These are phyloP conservation scores for Colletotrichum chlorophyti DNA, from an alignment of 2,329 filamentous ascomycete species.

Conservation along the genomic window DNA sequence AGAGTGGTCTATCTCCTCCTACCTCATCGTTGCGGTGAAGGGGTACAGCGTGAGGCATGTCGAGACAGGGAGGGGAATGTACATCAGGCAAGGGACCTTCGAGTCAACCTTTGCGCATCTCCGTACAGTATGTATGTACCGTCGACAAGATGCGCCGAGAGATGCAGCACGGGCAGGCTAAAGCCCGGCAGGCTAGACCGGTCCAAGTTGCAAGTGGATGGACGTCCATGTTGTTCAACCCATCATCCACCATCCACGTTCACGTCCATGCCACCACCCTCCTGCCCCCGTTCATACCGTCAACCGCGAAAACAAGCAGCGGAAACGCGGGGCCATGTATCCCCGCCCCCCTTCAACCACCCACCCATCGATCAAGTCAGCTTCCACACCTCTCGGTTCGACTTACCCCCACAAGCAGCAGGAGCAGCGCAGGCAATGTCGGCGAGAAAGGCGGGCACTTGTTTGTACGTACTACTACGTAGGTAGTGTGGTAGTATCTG, in stretches of 20 bases:
- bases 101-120: conserved; percentile 1
- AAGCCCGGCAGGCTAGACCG: conserved; percentile 21
- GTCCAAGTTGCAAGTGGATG: conserved; percentile 23
- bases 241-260: neutral
- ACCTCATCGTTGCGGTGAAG: conserved; percentile 21
- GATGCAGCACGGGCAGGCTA: conserved; percentile 28
- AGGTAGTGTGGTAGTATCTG: conserved; percentile 22
- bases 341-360: neutral
- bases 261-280: neutral
- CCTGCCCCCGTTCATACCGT: neutral
- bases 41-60: conserved; percentile 19
- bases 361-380: neutral
- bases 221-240: conserved; percentile 14
- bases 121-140: neutral
- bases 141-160: conserved; percentile 26
- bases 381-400: neutral
- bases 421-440: conserved; percentile 13
- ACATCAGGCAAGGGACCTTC: conserved; percentile 24
- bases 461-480: too few species aligned
- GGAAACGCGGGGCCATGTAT: too few species aligned
- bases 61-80: conserved; percentile 15
- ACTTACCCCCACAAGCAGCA: neutral
- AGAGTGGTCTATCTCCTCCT: conserved; percentile 16
- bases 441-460: too few species aligned
- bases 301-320: too few species aligned